These are phyloP conservation scores for Trametes versicolor DNA, from an alignment of 1,284 basidiomycete genomes.

Conservation along the genomic window DNA sequence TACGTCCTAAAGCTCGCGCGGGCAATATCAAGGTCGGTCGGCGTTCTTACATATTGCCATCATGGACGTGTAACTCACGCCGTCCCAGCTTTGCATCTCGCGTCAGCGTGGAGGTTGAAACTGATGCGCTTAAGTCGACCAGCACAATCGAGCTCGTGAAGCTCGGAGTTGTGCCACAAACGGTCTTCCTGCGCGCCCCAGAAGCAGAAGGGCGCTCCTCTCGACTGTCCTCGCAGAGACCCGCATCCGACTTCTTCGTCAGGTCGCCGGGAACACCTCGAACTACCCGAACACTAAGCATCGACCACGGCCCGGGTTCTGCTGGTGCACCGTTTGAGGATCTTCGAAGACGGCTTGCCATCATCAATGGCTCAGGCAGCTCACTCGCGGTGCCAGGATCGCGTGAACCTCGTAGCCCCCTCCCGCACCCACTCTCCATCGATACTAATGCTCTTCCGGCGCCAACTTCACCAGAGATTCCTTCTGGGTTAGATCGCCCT, in stretches of 20 bases:
- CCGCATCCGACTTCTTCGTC: conserved; percentile 46
- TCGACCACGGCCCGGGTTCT: conserved; percentile 48
- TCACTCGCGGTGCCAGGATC: conserved; percentile 61
- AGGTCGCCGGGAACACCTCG: conserved; percentile 59
- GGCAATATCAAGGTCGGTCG: conserved; percentile 66
- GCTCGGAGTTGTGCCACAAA: conserved; percentile 93
- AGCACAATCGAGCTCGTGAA: conserved; percentile 81
- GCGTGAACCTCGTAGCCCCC: conserved; percentile 54
- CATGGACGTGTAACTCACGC: not conserved
- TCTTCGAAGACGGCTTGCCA: conserved; percentile 72
- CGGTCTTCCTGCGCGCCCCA: conserved; percentile 86
- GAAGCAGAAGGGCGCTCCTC: conserved; percentile 53
- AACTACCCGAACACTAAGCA: conserved; percentile 55
- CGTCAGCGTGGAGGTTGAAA: conserved; percentile 66
- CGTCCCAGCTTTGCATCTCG: conserved; percentile 68
- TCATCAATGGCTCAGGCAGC: conserved; percentile 73
- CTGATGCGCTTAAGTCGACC: conserved; percentile 72
- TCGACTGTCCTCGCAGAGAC: conserved; percentile 49
- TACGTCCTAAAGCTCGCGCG: conserved; percentile 88
- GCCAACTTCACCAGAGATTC: conserved; percentile 47
- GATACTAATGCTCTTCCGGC: conserved; percentile 42
- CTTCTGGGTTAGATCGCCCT: conserved; percentile 60
- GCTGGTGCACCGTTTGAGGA: conserved; percentile 76
- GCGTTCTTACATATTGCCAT: not conserved
- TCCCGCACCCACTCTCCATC: conserved; percentile 43